Evolutionary conservation across 2,329 filamentous ascomycete species (phyloP).

Genomic region (Chaetomium sp.): DNA sequence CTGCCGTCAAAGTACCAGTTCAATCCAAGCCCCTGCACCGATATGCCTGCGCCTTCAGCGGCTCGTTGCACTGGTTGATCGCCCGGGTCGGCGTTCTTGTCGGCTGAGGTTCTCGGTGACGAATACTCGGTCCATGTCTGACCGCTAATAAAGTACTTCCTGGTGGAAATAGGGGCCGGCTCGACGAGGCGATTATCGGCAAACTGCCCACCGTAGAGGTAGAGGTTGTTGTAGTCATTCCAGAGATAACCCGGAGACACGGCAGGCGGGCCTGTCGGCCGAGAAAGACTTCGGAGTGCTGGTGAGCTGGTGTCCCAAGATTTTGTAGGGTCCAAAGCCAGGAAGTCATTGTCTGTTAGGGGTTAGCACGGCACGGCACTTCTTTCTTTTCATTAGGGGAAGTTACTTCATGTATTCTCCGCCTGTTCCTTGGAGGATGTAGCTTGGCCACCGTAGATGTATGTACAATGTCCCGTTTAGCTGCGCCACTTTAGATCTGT

Average conservation of each 20-base stretch:
- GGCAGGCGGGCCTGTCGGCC: constrained; percentile 67
- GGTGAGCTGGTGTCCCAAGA: constrained; percentile 71
- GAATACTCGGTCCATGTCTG: constrained; percentile 64
- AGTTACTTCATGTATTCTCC: constrained; percentile 68
- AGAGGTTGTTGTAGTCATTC: constrained; percentile 70
- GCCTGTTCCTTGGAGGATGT: constrained; percentile 60
- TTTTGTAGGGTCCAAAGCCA: constrained; percentile 70
- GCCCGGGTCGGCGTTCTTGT: constrained; percentile 61
- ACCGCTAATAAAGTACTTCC: constrained; percentile 67
- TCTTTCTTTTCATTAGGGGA: not conserved
- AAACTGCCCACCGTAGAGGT: constrained; percentile 74
- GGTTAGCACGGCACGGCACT: constrained; percentile 14
- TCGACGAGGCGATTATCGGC: constrained; percentile 61
- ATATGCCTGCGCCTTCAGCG: constrained; percentile 73
- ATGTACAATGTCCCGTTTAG: constrained; percentile 77
- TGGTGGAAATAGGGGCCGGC: constrained; percentile 64
- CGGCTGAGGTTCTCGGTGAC: constrained; percentile 62
- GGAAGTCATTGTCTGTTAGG: constrained; percentile 66
- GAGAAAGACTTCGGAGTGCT: constrained; percentile 37
- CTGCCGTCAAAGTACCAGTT: constrained; percentile 74
- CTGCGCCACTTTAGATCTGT: constrained; percentile 53
- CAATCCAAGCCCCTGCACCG: constrained; percentile 67
- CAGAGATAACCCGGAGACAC: constrained; percentile 75
- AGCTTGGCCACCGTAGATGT: constrained; percentile 71
- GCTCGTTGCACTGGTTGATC: constrained; percentile 64